Evolutionary conservation across 805 yeast species (phyloP), one percentile per base, ranked within the genome.

Genomic region (Suhomyces vadensis): DNA sequence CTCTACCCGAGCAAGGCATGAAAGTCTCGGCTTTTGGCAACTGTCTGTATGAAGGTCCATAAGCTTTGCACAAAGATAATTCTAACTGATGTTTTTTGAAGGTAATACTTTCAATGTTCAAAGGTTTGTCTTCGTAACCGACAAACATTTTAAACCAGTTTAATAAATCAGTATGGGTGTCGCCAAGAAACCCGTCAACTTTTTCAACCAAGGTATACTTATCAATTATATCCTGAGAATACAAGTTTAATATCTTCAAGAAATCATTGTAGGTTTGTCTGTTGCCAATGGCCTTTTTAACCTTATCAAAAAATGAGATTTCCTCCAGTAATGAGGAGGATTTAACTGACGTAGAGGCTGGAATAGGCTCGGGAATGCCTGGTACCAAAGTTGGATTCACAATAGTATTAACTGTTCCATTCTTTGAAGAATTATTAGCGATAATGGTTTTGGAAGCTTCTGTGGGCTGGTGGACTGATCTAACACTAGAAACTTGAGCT

Each of bases 1-100:
- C 99, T 57, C 99, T 82, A 13, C 99, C 99, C 7, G 96, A 87
- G 57, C 98, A 92, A 17, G 98, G 97, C 96, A 90, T 90, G 58
- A 81, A 87, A 0, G 96, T 88, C 63, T 92, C 98, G 0, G 94
- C 81, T 57, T 91, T 91, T 21, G 99, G 99, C 43, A 92, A 74
- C 57, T 87, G 81, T 58, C 97, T 81, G 65, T 94, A 94, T 35
- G 96, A 87, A 14, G 98, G 97, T 8, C 98, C 98, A 58, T 87
- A 88, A 4, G 96, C 87, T 63, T 94, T 88, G 69, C 98, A 94
- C 56, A 88, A 75, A 23, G 92, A 83, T 44, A 94, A 75, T 57
- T 94, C 98, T 48, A 94, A 72, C 54, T 86, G 90, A 60, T 92
- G 98, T 65, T 94, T 94, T 63, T 87, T 90, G 73, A 83, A 87